phyloP scores from a whole-genome alignment of 139 green algal genomes.

The Pleodorina starrii region DNA sequence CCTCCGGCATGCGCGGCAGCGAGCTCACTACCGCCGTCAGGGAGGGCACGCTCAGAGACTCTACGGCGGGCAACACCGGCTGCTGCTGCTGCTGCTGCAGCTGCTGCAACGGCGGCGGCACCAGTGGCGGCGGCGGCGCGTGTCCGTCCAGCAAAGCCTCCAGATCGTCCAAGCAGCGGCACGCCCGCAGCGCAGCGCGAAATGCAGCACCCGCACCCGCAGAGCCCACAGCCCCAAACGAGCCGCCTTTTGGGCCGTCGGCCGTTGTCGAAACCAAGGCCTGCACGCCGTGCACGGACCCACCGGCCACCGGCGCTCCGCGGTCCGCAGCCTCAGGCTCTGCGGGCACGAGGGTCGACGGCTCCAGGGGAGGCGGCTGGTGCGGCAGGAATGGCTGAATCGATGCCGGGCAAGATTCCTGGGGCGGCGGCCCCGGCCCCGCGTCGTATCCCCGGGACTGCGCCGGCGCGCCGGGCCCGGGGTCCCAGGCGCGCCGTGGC shows the following conservation, averaged over 20 bases:
- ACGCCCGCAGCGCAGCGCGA: background rate
- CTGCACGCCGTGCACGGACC: too few species aligned
- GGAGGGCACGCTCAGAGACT: background rate
- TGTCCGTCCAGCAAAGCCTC: background rate
- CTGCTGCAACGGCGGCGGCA: background rate
- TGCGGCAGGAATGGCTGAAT: background rate
- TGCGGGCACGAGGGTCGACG: too few species aligned
- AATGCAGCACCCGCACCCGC: background rate
- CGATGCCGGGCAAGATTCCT: background rate
- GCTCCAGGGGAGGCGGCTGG: background rate
- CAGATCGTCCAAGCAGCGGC: background rate
- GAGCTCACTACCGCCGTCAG: background rate
- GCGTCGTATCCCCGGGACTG: background rate
- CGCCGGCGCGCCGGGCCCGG: background rate
- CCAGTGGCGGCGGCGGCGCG: background rate
- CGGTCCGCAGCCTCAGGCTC: too few species aligned
- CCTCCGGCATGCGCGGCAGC: conserved; percentile 14
- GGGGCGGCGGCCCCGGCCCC: background rate
- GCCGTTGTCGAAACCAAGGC: too few species aligned
- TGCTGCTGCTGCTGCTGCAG: background rate
- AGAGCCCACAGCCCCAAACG: too few species aligned
- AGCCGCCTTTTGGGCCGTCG: too few species aligned
- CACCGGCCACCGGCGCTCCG: too few species aligned
- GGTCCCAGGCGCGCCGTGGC: background rate
- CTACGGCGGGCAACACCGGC: background rate